Base-by-base conservation (phyloP, 192 early-diverging fungal genomes). In the Coemansia guatemalensis region DNA sequence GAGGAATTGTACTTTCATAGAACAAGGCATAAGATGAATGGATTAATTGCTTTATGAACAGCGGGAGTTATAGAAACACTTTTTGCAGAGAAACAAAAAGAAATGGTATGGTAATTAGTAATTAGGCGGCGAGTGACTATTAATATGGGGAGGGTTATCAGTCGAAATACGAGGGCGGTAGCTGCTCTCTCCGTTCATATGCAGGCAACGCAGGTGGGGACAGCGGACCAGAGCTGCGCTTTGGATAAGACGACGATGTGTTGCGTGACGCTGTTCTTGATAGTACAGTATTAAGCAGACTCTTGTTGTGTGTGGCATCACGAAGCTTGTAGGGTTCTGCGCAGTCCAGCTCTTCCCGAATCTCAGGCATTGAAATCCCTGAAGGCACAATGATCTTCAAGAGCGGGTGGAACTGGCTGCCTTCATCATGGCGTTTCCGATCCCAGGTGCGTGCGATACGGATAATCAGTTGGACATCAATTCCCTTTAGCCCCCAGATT, bases 391-490 rank as follows among this genome's bases (percentile, higher is more conserved):
- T 60, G 14, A 63, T 44, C 56, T 66, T 80, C n/a, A 80, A 53
- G 56, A 80, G 29, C 2, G 77, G 77, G 27, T 62, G 67, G 57
- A 80, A 80, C 29, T 73, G 66, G 53, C 59, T 47, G 3, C 30
- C 47, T 21, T 11, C 30, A 14, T 49, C 55, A 1, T 32, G 12
- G 9, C 22, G 1, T 4, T 52, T 27, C n/a, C 71, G 30, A 8
- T 79, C 71, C 77, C 77, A 80, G 0, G 62, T 65, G 18, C 77
- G 60, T 8, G 65, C 68, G 50, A 80, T 80, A 14, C 77, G 71
- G 27, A 80, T 65, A 5, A 80, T 65, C 25, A 74, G 56, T 47
- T 80, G 71, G 4, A 71, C 77, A 4, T 70, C 53, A 4, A 68
- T 33, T 23, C 23, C 32, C 4, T 24, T 49, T 25, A 60, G 48